phyloP scores from a whole-genome alignment of 352 stramenopile genomes.

The Phytophthora pistaciae region DNA sequence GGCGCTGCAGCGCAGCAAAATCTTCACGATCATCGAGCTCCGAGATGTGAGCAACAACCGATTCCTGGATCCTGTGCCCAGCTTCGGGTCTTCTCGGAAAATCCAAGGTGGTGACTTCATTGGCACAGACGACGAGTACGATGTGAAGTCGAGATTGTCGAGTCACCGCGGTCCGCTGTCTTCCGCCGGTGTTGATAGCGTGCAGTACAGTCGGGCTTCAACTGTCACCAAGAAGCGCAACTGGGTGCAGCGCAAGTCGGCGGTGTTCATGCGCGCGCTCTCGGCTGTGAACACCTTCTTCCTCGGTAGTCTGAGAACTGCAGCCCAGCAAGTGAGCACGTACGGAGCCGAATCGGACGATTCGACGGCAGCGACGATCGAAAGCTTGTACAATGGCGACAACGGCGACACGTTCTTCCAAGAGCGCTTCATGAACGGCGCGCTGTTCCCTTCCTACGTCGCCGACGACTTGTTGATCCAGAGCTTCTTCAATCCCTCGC shows the following conservation, averaged over 20 bases:
- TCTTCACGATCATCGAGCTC: constrained; percentile 90
- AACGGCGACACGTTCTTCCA: constrained; percentile 89
- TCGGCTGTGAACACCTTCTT: constrained; percentile 69
- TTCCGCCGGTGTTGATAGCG: constrained; percentile 27
- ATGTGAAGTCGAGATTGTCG: constrained; percentile 31
- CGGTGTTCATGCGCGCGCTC: constrained; percentile 39
- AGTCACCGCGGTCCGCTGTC: constrained; percentile 30
- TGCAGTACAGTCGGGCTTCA: constrained; percentile 31
- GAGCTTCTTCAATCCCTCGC: constrained; percentile 88
- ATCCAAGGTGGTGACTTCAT: constrained; percentile 29
- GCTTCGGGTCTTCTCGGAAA: constrained; percentile 47
- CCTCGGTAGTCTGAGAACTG: constrained; percentile 65
- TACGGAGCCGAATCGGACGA: constrained; percentile 36
- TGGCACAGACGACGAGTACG: constrained; percentile 30
- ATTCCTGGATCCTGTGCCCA: constrained; percentile 81
- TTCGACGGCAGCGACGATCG: constrained; percentile 19
- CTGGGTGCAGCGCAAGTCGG: constrained; percentile 54
- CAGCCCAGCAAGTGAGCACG: constrained; percentile 56
- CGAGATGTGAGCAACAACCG: constrained; percentile 87
- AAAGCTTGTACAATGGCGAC: constrained; percentile 46
- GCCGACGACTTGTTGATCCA: constrained; percentile 87
- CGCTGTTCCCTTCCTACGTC: constrained; percentile 83
- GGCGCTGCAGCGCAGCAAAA: constrained; percentile 65
- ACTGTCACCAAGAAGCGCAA: constrained; percentile 48
- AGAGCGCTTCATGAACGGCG: constrained; percentile 86